phyloP scores from a whole-genome alignment of 78 protist genomes.

The Monocercomonoides exilis region DNA sequence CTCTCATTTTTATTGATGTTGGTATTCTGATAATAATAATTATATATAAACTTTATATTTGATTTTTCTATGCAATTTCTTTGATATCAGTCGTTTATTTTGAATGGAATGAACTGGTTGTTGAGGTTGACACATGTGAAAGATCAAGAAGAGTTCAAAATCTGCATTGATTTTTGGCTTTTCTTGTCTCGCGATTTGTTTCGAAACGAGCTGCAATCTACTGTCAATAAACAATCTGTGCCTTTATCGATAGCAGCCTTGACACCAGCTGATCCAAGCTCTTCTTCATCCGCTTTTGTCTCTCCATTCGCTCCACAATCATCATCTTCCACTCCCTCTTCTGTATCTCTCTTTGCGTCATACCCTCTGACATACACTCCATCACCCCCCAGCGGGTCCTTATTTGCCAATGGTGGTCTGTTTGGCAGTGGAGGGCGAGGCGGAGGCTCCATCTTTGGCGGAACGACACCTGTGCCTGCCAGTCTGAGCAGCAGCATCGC shows the following conservation, averaged over 20 bases:
- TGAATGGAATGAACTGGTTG: constrained; percentile 48
- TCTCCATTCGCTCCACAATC: background rate
- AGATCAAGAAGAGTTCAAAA: constrained; percentile 83
- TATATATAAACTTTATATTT: too few species aligned
- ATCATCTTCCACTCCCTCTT: background rate
- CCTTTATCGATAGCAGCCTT: too few species aligned
- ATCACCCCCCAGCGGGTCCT: too few species aligned
- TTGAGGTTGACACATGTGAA: constrained; percentile 68
- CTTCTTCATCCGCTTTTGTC: background rate
- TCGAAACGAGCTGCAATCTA: background rate
- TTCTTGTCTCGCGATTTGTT: constrained; percentile 31
- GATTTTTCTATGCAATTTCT: background rate
- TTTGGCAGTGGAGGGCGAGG: too few species aligned
- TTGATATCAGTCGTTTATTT: background rate
- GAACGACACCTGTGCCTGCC: too few species aligned
- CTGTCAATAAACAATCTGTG: too few species aligned
- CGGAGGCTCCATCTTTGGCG: too few species aligned
- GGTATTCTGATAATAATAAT: too few species aligned
- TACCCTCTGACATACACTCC: background rate
- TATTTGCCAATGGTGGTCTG: too few species aligned
- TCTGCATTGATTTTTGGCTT: constrained; percentile 91
- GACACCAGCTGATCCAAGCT: background rate
- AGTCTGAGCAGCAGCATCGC: too few species aligned
- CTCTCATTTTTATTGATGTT: too few species aligned
- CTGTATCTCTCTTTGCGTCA: background rate